Conservation (phyloP, 208 protist species). For the Crithidia fasciculata region DNA sequence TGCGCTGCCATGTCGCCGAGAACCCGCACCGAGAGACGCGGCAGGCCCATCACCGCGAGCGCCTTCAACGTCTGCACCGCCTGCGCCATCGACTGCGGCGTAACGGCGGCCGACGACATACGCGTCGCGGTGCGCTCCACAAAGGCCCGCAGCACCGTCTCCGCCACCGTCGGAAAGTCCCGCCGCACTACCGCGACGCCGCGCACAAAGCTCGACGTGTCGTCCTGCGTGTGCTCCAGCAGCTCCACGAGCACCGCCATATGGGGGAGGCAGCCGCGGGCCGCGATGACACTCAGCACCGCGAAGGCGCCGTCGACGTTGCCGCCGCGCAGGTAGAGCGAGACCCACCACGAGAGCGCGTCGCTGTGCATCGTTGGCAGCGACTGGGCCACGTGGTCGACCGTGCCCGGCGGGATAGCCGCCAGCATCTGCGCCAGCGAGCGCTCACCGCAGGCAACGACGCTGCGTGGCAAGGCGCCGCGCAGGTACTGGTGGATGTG, state of each 20-base stretch:
- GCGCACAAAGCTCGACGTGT: slow-evolving; percentile 16
- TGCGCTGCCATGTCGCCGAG: slow-evolving; percentile 23
- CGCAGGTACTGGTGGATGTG: slow-evolving; percentile 16
- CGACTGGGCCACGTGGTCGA: slow-evolving; percentile 15
- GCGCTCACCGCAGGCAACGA: slow-evolving; percentile 17
- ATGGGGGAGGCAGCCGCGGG: slow-evolving; percentile 46
- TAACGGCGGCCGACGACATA: background rate
- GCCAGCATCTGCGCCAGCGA: slow-evolving; percentile 26
- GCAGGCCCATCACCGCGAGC: slow-evolving; percentile 38
- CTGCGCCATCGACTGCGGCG: slow-evolving; percentile 1
- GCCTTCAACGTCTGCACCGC: slow-evolving; percentile 37
- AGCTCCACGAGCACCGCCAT: slow-evolving; percentile 60
- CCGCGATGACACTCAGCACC: slow-evolving; percentile 24
- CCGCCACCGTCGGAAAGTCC: slow-evolving; percentile 37
- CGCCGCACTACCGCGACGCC: slow-evolving; percentile 33
- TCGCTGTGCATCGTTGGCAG: slow-evolving; percentile 19
- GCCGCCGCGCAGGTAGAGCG: slow-evolving; percentile 21
- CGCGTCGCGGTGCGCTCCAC: slow-evolving; percentile 44
- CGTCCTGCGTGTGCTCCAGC: slow-evolving; percentile 40
- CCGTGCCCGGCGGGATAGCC: slow-evolving; percentile 15
- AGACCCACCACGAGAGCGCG: slow-evolving; percentile 38
- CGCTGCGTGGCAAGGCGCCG: slow-evolving; percentile 15
- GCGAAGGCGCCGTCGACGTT: slow-evolving; percentile 31
- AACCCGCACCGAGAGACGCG: slow-evolving; percentile 24
- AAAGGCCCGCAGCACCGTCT: slow-evolving; percentile 65